Conservation (phyloP, 176 grass and related monocot species). For the Avena insularis region DNA sequence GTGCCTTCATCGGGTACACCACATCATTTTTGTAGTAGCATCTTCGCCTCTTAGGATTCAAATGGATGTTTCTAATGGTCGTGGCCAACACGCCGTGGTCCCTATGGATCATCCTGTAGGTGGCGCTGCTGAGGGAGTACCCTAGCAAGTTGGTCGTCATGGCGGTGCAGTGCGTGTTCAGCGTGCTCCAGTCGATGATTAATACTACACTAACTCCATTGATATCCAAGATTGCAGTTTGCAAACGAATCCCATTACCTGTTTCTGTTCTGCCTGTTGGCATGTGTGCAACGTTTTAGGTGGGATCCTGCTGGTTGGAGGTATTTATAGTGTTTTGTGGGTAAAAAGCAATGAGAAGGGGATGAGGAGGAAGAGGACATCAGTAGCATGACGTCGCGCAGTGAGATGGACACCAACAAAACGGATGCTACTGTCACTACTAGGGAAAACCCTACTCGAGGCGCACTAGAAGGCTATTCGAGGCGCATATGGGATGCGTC, state of each 20-base stretch:
- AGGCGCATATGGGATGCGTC: too few relatives aligned
- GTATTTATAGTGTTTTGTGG: conserved; percentile 71
- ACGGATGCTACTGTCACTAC: too few relatives aligned
- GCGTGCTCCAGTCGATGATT: conserved; percentile 50
- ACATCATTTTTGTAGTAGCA: background rate
- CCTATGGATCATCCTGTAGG: conserved; percentile 76
- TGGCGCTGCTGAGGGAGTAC: conserved; percentile 54
- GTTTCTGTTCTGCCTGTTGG: too few relatives aligned
- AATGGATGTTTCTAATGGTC: conserved; percentile 66
- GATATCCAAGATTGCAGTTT: too few relatives aligned
- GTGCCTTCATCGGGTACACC: conserved; percentile 38
- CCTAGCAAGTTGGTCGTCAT: conserved; percentile 65
- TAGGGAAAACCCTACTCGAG: too few relatives aligned
- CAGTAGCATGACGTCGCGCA: background rate
- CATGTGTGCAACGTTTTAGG: too few relatives aligned
- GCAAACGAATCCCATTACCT: too few relatives aligned
- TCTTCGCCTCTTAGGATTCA: background rate
- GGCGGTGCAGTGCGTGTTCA: conserved; percentile 50
- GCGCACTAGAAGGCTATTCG: too few relatives aligned
- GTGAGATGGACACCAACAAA: background rate
- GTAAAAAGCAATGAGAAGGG: conserved; percentile 52
- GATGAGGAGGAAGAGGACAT: too few relatives aligned
- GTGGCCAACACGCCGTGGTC: conserved; percentile 53
- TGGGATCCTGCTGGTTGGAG: conserved; percentile 53
- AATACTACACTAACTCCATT: too few relatives aligned